A percentile compares a stretch with the other conserved stretches of the same genome.
These are phyloP conservation scores for Naematelia encephala DNA, from an alignment of 768 basidiomycete genomes.

Conservation along the genomic window DNA sequence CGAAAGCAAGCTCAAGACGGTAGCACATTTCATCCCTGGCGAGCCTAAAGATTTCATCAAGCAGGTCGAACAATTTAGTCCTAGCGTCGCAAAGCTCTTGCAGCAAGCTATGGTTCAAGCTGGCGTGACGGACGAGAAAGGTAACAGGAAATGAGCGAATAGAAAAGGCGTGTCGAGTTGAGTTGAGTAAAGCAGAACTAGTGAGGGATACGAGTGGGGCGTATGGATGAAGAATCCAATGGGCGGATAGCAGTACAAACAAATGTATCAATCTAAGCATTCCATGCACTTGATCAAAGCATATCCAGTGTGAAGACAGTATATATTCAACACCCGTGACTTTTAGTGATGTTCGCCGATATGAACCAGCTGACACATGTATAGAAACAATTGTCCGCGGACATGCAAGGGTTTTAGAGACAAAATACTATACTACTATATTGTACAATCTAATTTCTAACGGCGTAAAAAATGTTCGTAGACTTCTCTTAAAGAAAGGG, in stretches of 20 bases:
- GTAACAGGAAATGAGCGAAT: constrained; percentile 25
- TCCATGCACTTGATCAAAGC: too few relatives aligned
- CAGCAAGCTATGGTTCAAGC: constrained; percentile 38
- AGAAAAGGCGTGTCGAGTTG: too few relatives aligned
- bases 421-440: neutral
- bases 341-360: too few relatives aligned
- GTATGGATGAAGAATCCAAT: too few relatives aligned
- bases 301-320: too few relatives aligned
- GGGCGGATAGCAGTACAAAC: too few relatives aligned
- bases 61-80: constrained; percentile 38
- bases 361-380: too few relatives aligned
- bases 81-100: constrained; percentile 37
- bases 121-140: constrained; percentile 32
- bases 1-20: constrained; percentile 28
- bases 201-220: too few relatives aligned
- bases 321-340: too few relatives aligned
- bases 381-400: neutral
- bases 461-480: neutral
- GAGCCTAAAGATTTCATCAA: constrained; percentile 41
- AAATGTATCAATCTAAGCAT: too few relatives aligned
- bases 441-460: neutral
- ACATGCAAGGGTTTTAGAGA: neutral
- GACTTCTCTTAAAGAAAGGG: too few relatives aligned
- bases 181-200: too few relatives aligned
- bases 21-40: constrained; percentile 32